phyloP scores from a whole-genome alignment of 805 yeast genomes.

The Candida silvicultrix region DNA sequence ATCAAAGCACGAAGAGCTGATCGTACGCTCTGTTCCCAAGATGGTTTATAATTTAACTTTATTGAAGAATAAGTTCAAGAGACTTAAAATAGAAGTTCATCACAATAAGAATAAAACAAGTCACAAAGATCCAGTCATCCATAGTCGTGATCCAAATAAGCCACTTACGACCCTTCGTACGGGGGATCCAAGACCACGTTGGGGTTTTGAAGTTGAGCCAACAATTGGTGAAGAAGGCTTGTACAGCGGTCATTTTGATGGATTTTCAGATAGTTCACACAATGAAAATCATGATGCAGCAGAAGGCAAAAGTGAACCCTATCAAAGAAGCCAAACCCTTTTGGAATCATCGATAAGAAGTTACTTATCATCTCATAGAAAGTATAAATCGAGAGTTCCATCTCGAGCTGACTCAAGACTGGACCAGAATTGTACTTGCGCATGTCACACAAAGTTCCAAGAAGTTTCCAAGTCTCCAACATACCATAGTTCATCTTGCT shows the following conservation, averaged over 20 bases:
- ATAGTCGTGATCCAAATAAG: slow-evolving; percentile 27
- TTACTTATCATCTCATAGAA: background rate
- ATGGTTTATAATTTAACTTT: slow-evolving; percentile 17
- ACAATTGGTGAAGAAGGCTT: slow-evolving; percentile 10
- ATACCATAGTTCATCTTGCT: background rate
- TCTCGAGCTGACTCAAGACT: background rate
- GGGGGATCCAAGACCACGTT: slow-evolving; percentile 7
- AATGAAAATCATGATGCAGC: background rate
- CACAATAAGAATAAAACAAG: slow-evolving; percentile 33
- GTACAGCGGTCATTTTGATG: slow-evolving; percentile 3
- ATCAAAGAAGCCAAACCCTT: background rate
- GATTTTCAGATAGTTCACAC: slow-evolving; percentile 2
- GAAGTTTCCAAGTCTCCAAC: background rate
- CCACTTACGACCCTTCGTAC: slow-evolving; percentile 34
- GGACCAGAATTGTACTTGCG: background rate
- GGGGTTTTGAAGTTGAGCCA: background rate
- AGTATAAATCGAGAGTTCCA: background rate
- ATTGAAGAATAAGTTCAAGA: slow-evolving; percentile 28
- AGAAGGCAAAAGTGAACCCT: background rate
- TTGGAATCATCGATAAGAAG: background rate
- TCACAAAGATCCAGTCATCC: slow-evolving; percentile 32
- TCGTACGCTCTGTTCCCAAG: too few relatives aligned
- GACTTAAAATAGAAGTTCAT: slow-evolving; percentile 28
- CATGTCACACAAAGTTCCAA: background rate
- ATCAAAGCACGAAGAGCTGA: too few relatives aligned